Evolutionary conservation across 2,329 filamentous ascomycete species (phyloP).

Genomic region (Hymenoscyphus repandus): DNA sequence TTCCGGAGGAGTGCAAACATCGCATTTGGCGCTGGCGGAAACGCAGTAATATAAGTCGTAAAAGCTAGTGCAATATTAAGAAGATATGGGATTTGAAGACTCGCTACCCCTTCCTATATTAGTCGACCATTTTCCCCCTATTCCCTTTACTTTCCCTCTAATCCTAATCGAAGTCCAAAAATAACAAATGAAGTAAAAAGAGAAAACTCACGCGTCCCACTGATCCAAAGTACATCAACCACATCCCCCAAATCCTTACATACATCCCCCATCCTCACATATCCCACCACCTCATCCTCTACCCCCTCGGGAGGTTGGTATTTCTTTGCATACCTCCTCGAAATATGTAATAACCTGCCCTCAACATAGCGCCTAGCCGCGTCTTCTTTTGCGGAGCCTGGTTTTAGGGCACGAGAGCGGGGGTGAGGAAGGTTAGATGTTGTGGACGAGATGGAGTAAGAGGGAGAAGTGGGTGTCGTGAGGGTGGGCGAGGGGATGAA

Average conservation of each 20-base stretch:
- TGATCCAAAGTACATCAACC: constrained; percentile 79
- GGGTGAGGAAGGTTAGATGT: constrained; percentile 48
- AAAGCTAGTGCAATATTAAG: constrained; percentile 71
- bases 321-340: constrained; percentile 57
- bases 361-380: constrained; percentile 54
- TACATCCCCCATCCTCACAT: constrained; percentile 52
- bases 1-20: constrained; percentile 71
- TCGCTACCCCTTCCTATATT: constrained; percentile 44
- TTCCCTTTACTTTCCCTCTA: too few species aligned
- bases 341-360: constrained; percentile 46
- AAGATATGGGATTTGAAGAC: constrained; percentile 77
- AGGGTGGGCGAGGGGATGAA: constrained; percentile 41
- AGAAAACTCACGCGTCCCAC: constrained; percentile 67
- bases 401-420: constrained; percentile 44
- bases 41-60: constrained; percentile 66
- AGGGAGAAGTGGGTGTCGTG: constrained; percentile 51
- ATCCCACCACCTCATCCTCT: constrained; percentile 52
- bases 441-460: constrained; percentile 36
- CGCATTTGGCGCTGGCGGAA: constrained; percentile 60
- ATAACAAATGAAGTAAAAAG: background rate
- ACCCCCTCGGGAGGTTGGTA: constrained; percentile 38
- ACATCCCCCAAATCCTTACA: constrained; percentile 69
- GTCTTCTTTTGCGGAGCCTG: constrained; percentile 56
- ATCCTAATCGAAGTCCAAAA: too few species aligned
- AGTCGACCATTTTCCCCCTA: background rate